Base-by-base conservation (phyloP, 345 rosid species). In the Laguncularia racemosa region DNA sequence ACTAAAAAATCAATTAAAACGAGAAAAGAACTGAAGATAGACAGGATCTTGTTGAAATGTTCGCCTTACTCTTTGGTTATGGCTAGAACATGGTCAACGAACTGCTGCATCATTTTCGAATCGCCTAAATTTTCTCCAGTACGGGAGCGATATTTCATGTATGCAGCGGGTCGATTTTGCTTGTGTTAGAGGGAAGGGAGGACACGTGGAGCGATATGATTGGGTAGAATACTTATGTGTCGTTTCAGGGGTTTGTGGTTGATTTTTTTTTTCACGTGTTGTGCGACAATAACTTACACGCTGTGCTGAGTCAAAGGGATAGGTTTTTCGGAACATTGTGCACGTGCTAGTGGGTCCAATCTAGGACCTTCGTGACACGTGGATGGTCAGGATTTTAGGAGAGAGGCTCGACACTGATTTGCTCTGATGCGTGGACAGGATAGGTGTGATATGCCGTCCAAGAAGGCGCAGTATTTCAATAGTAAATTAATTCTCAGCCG, bases 41-140 rank as follows among this genome's bases (percentile, higher is more conserved):
- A 54, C 2, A 44, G 14, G 21, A 70, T 59, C 54, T 52, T 73
- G 52, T 45, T 28, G 56, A 59, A 60, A 61, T 26, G 40, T 33
- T 53, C 14, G 60, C 73, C 95, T 80, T 67, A 89, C 99, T 93
- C 99, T 69, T 93, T 93, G 59, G 83, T 52, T 2, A 87, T 81
- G 56, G 96, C 97, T 57, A 93, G 92, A 64, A 75, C 81, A 70
- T 76, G 64, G 66, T 93, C 99, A 51, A 89, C 97, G 53, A 85
- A 67, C 57, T 91, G 77, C 84, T 81, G 90, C 88, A 93, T 85
- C 17, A 64, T 67, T 71, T 59, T 57, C 18, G 58, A 8, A 16
- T 18, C 43, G 23, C 28, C 48, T 17, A 56, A n/a, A 14, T n/a
- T 3, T 43, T 44, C 16, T 28, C 21, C 50, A 13, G 40, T 58